phyloP scores from a whole-genome alignment of 2,329 filamentous ascomycete species.

The Trichoderma atroviride region DNA sequence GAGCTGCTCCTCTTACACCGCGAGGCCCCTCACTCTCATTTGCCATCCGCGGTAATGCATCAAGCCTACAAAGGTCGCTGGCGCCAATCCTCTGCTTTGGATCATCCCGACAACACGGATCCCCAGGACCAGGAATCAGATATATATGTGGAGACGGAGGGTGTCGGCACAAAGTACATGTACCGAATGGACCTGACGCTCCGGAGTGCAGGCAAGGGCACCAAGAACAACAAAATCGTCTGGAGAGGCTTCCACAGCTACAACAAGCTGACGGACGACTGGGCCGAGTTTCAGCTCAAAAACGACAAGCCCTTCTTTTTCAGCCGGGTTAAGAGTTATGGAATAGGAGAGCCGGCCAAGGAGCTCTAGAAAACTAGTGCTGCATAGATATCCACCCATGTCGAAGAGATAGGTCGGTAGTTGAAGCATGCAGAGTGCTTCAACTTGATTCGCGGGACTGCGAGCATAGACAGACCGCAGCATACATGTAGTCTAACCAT shows the following conservation, averaged over 20 bases:
- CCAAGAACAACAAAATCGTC: slow-evolving; percentile 80
- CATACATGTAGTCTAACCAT: background rate
- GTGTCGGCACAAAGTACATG: slow-evolving; percentile 74
- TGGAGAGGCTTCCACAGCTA: slow-evolving; percentile 95
- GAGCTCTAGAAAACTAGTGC: background rate
- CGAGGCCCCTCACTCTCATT: slow-evolving; percentile 36
- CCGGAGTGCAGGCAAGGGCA: slow-evolving; percentile 62
- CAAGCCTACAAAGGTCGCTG: slow-evolving; percentile 64
- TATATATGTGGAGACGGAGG: slow-evolving; percentile 83
- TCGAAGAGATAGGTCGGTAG: too few relatives aligned
- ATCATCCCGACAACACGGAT: slow-evolving; percentile 33
- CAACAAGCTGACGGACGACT: slow-evolving; percentile 86
- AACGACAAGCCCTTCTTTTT: slow-evolving; percentile 69
- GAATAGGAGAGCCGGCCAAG: slow-evolving; percentile 36
- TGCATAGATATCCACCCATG: background rate
- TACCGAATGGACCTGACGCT: slow-evolving; percentile 81
- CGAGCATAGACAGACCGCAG: too few relatives aligned
- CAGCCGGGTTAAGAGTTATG: slow-evolving; percentile 67
- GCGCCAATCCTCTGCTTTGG: slow-evolving; percentile 48
- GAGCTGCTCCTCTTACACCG: slow-evolving; percentile 62
- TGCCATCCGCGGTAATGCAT: slow-evolving; percentile 62
- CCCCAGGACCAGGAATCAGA: slow-evolving; percentile 59
- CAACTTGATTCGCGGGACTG: too few relatives aligned
- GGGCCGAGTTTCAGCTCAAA: slow-evolving; percentile 73
- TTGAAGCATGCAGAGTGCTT: too few relatives aligned